Evolutionary conservation across 768 basidiomycete species (phyloP), one percentile per base, ranked within the genome.

Genomic region (Amanita polypyramis): DNA sequence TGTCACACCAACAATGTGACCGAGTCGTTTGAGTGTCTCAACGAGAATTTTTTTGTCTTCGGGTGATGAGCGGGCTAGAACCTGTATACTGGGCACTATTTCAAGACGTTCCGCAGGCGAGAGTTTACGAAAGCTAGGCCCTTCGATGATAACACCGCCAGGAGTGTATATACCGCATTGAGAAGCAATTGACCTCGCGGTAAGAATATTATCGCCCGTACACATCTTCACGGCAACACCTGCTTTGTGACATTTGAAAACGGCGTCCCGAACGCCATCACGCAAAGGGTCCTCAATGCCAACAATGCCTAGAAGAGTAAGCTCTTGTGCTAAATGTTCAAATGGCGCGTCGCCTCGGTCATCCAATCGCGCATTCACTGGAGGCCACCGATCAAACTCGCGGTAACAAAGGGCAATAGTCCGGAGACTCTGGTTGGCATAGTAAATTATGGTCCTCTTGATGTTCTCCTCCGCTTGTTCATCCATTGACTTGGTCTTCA

Each of bases 231-330:
- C 82, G 19, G 75, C 72, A 11, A 99, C 93, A 52, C 95, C 94
- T 35, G 96, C 95, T 45, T 72, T 75, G 57, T 80, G 80, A 60
- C 94, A 97, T 58, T 88, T 82, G 37, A 76, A 72, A 37, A 99
- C 95, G 14, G 95, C 93, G 9, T 92, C 77, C 12, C 78, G 78
- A 21, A 98, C 96, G 60, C 94, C 92, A 0, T 78, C 74, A 29
- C 95, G 86, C 3, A 99, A 75, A 37, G 94, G 96, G 60, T 99
- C 96, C 60, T 99, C 94, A 58, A 99, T 97, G 57, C 93, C 96
- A 51, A 82, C 80, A 55, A 99, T 88, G 38, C 79, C 86, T 52
- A 98, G 83, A 29, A 98, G 77, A 0, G 84, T 93, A 50, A 98
- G 65, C 17, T 92, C 77, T 15, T 65, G 62, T 2, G 82, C 77